Evolutionary conservation across 345 rosid genomes (phyloP), one percentile per base, ranked within the genome.

Genomic region (Lumnitzera littorea): DNA sequence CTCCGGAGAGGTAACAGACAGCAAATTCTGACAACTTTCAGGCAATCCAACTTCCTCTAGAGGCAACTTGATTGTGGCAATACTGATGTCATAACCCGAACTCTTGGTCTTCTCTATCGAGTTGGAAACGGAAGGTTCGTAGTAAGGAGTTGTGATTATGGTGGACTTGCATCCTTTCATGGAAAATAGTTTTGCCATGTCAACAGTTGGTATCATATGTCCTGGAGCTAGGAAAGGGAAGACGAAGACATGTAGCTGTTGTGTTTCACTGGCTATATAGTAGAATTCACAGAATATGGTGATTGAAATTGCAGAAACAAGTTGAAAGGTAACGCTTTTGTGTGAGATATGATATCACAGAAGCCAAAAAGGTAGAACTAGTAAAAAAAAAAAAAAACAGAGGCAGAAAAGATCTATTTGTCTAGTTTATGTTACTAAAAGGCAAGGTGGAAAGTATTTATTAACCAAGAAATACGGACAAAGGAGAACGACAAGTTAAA

Each of bases 121-220:
- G 49, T 62, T 60, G 5, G 48, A 58, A 51, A 74, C 27, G 50
- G 47, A 24, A 16, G 74, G 64, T 24, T 60, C 72, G 29, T 68
- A 55, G 47, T 36, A 25, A 3, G 74, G 67, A 48, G 85, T 80
- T 25, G 76, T 62, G 62, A 80, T 46, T 8, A 77, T 66, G 50
- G 85, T 70, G 41, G 73, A 16, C 59, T 62, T 63, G 3, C 58
- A 70, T 12, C 77, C 77, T n/a, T n/a, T n/a, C n/a, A n/a, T n/a
- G n/a, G n/a, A n/a, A n/a, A n/a, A n/a, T n/a, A n/a, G n/a, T n/a
- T n/a, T n/a, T n/a, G n/a, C n/a, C n/a, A n/a, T n/a, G n/a, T n/a
- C n/a, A n/a, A n/a, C n/a, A n/a, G n/a, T n/a, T n/a, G n/a, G 72
- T 11, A 72, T 68, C 63, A 60, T n/a, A 58, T 69, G 77, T 60